Evolutionary conservation across 2,329 filamentous ascomycete species (phyloP), one percentile per base, ranked within the genome.

Genomic region (Cercospora sesami): DNA sequence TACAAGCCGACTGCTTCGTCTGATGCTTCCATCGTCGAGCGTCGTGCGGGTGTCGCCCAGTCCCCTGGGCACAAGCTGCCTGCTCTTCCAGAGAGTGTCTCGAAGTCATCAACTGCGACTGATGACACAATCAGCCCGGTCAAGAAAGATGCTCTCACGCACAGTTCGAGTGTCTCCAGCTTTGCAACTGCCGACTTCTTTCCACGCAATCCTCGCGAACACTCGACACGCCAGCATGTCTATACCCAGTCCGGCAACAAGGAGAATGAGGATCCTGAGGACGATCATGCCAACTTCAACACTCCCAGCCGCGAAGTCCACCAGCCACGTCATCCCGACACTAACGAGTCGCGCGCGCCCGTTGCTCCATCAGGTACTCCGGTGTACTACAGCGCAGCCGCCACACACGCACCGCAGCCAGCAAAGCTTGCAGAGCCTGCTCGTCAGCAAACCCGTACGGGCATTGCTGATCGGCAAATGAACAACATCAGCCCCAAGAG

Each of bases 131-230:
- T 71, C 68, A 73, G 69, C 58, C 73, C 73, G n/a, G 51, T 67
- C 9, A 74, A 73, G 66, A 73, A 73, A 69, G 69, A 67, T 55
- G 55, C 67, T 39, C 71, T 72, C 33, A 31, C 75, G 5, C 73
- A 75, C 62, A 76, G 73, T 65, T 78, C 77, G 5, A 80, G 78
- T 66, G 68, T 75, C n/a, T 75, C 78, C 9, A 80, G 78, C 69
- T 77, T 79, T 66, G 73, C 73, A 33, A 80, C 78, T 10, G 75
- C 76, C 21, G 78, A 80, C 69, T 80, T 80, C 75, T 80, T 80
- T 67, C 79, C 79, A 9, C 72, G 72, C 69, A 78, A 80, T 65
- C 76, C 79, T 28, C 71, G 73, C 33, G 78, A 80, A 18, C 78
- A 79, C 63, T 80, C 78, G 5, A 74, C 74, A 53, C 75, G 74